Percentiles rank a stretch among this genome's conserved stretches.
phyloP scores from a whole-genome alignment of 352 stramenopile genomes.

The Phytophthora multivora region DNA sequence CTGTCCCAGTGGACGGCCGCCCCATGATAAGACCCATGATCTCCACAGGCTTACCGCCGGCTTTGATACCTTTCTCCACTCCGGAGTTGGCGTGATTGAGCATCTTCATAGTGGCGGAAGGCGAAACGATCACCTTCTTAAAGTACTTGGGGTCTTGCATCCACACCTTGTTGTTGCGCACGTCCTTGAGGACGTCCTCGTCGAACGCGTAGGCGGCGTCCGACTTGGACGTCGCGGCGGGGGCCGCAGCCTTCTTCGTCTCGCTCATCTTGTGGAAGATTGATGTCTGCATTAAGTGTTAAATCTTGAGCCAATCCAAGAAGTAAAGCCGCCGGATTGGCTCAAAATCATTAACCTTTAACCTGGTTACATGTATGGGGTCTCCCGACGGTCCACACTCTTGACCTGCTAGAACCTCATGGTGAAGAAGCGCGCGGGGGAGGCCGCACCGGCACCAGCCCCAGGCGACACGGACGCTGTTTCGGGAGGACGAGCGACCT shows the following conservation, averaged over 20 bases:
- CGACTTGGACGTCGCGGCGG: slow-evolving; percentile 36
- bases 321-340: slow-evolving; percentile 11
- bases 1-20: slow-evolving; percentile 84
- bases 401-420: slow-evolving; percentile 27
- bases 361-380: too few species aligned
- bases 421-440: slow-evolving; percentile 50
- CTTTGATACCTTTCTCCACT: slow-evolving; percentile 98
- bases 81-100: slow-evolving; percentile 97
- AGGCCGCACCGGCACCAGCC: slow-evolving; percentile 13
- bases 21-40: slow-evolving; percentile 99
- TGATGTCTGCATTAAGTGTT: slow-evolving; percentile 17
- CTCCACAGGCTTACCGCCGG: slow-evolving; percentile 96
- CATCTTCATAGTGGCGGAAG: slow-evolving; percentile 96
- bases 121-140: slow-evolving; percentile 95
- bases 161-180: slow-evolving; percentile 89
- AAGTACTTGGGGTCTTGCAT: slow-evolving; percentile 96
- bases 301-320: not conserved
- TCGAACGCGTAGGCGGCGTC: slow-evolving; percentile 84
- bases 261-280: slow-evolving; percentile 33
- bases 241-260: slow-evolving; percentile 9
- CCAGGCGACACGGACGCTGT: slow-evolving; percentile 10
- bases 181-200: slow-evolving; percentile 85
- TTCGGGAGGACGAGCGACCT: not conserved
- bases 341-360: not conserved
- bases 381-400: slow-evolving; percentile 10